A percentile compares a stretch with the other conserved stretches of the same genome.
Evolutionary conservation across 192 early-diverging fungal genomes (phyloP).

Genomic region (Spizellomyces sp.): DNA sequence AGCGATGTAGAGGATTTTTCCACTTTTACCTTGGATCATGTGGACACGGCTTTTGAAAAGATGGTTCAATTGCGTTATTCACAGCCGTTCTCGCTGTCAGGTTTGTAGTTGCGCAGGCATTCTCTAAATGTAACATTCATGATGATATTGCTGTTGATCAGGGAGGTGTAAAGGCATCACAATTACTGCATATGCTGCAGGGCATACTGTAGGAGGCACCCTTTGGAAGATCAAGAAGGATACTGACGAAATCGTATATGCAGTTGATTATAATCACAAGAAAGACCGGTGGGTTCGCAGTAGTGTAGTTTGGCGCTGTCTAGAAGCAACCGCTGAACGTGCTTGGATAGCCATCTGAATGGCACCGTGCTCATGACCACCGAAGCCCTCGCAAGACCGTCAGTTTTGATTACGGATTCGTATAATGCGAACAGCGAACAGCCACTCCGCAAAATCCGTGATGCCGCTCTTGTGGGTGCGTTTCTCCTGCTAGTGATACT

Average conservation of each 20-base stretch:
- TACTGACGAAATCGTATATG: constrained; percentile 91
- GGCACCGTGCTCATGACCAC: constrained; percentile 61
- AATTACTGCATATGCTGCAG: constrained; percentile 88
- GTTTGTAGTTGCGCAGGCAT: constrained; percentile 30
- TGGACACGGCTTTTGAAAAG: constrained; percentile 83
- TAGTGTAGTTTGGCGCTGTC: constrained; percentile 11
- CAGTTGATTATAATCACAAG: constrained; percentile 93
- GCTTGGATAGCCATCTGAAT: constrained; percentile 70
- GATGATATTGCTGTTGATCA: neutral
- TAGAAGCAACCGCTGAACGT: neutral
- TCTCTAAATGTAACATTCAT: no score
- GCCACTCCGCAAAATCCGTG: constrained; percentile 72
- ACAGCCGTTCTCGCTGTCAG: constrained; percentile 75
- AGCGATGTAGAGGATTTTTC: constrained; percentile 70
- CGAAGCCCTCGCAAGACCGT: constrained; percentile 75
- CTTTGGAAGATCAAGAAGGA: constrained; percentile 97
- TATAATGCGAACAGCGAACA: constrained; percentile 71
- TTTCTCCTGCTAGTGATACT: no score
- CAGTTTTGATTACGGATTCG: constrained; percentile 91
- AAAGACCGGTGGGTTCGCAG: constrained; percentile 73
- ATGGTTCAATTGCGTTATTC: constrained; percentile 82
- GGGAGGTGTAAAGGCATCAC: constrained; percentile 83
- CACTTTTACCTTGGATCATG: constrained; percentile 76
- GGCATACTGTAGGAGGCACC: constrained; percentile 94
- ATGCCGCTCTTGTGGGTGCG: constrained; percentile 76